Base-by-base conservation (phyloP, 1,284 basidiomycete species). In the Boletus mariae region DNA sequence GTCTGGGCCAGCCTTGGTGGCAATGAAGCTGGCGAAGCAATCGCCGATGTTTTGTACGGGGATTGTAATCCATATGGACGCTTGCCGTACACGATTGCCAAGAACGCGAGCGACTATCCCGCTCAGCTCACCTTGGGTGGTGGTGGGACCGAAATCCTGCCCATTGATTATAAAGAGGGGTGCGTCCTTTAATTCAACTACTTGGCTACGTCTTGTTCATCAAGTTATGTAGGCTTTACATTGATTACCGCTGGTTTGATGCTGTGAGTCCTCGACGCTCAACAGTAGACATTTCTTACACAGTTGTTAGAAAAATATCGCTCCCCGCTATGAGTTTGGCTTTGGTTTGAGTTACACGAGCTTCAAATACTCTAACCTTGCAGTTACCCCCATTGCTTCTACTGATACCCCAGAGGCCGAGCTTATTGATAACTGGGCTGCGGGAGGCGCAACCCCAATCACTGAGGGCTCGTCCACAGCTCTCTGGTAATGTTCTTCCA, bases 261-360 rank as follows among this genome's bases (percentile, higher is more conserved):
- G 63, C 67, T 35, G 69, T 68, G 13, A 71, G 66, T 52, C 20
- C 31, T 29, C 28, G 1, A 9, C 2, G 5, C 1, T 5, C 25
- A 13, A 47, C 12, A 7, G 1, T 13, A 11, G 32, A 28, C 8
- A 6, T 23, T 40, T 3, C 49, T 53, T 2, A 52, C 3, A 23
- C 26, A 8, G 1, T 26, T 46, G 25, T 2, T 51, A 73, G 62
- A 53, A 69, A 56, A 69, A 76, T 54, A 82, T 85, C 54, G 70
- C 70, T 1, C 84, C 85, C 0, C 74, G 81, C 20, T 87, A 75
- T 58, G 78, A 79, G 49, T 88, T 88, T 60, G 86, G 86, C 2
- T 84, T 76, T 59, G 70, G 70, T 0, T 70, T 95, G 60, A 90
- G 85, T 54, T 96, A 95, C 74, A 88, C 93, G 34, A 79, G 72